phyloP scores from a whole-genome alignment of 2,329 filamentous ascomycete genomes.

The Rosellinia necatrix region DNA sequence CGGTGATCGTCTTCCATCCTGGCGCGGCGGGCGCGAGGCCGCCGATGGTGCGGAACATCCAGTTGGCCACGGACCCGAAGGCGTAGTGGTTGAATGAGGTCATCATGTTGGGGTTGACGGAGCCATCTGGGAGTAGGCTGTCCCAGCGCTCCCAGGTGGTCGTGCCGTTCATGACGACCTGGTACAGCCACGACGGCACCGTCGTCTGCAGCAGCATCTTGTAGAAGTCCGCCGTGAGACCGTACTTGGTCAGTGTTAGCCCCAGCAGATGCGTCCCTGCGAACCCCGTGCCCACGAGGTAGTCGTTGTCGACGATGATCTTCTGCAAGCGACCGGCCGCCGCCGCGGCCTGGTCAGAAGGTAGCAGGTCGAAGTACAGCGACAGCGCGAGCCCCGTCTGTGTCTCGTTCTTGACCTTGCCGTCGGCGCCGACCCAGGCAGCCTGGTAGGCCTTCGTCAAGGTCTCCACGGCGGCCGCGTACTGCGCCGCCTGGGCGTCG shows the following conservation, averaged over 20 bases:
- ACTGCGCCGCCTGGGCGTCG: slow-evolving; percentile 33
- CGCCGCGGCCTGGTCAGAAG: slow-evolving; percentile 24
- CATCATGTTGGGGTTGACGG: slow-evolving; percentile 52
- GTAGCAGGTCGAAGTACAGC: slow-evolving; percentile 45
- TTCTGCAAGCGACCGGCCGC: slow-evolving; percentile 39
- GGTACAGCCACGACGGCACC: slow-evolving; percentile 54
- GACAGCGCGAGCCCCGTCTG: slow-evolving; percentile 48
- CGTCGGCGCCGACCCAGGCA: slow-evolving; percentile 39
- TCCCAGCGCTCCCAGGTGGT: slow-evolving; percentile 60
- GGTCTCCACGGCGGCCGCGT: slow-evolving; percentile 27
- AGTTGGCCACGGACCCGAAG: slow-evolving; percentile 53
- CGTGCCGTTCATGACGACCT: slow-evolving; percentile 51
- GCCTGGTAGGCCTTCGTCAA: slow-evolving; percentile 39
- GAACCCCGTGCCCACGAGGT: slow-evolving; percentile 49
- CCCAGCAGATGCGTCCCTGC: slow-evolving; percentile 49
- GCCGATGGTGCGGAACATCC: slow-evolving; percentile 50
- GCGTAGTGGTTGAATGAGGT: slow-evolving; percentile 58
- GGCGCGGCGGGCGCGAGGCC: slow-evolving; percentile 47
- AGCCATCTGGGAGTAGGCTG: slow-evolving; percentile 49
- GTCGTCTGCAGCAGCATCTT: slow-evolving; percentile 52
- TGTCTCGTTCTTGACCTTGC: slow-evolving; percentile 43
- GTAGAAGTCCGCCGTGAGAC: slow-evolving; percentile 46
- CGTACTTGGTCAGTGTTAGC: slow-evolving; percentile 39
- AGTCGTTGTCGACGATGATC: slow-evolving; percentile 42
- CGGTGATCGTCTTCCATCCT: slow-evolving; percentile 46